Evolutionary conservation across 371 early-diverging fungal species (phyloP).

Genomic region (Mucor irregularis): DNA sequence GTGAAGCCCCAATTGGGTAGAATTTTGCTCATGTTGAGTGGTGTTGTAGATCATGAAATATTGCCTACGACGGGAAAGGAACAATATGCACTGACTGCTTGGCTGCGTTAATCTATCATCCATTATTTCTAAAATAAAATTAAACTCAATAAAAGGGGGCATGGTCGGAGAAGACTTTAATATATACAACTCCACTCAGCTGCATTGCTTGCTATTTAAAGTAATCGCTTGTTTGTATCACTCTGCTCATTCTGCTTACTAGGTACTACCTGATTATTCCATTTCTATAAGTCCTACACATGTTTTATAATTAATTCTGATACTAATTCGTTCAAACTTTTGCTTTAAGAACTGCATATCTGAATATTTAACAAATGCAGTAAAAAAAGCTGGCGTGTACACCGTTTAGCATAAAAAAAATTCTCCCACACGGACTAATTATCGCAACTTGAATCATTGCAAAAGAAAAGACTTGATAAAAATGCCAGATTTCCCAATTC

Average conservation of each 20-base stretch:
- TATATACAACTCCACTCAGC: no score
- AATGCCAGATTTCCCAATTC: neutral
- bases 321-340: no score
- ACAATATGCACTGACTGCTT: constrained; percentile 55
- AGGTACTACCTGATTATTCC: neutral
- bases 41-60: constrained; percentile 66
- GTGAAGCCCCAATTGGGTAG: constrained; percentile 53
- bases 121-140: no score
- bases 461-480: neutral
- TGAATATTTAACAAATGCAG: no score
- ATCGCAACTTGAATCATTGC: no score
- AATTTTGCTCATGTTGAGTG: constrained; percentile 61
- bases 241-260: no score
- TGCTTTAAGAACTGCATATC: no score
- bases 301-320: neutral
- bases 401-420: neutral
- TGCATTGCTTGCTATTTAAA: no score
- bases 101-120: constrained; percentile 54
- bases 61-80: constrained; percentile 47
- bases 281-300: neutral
- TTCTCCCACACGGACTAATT: neutral
- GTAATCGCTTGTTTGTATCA: no score
- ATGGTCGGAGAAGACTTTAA: neutral
- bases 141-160: neutral
- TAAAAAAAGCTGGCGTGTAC: no score